Percentiles rank a stretch among this genome's conserved stretches.
phyloP scores from a whole-genome alignment of 306 rosid species.

The Myrica gale region DNA sequence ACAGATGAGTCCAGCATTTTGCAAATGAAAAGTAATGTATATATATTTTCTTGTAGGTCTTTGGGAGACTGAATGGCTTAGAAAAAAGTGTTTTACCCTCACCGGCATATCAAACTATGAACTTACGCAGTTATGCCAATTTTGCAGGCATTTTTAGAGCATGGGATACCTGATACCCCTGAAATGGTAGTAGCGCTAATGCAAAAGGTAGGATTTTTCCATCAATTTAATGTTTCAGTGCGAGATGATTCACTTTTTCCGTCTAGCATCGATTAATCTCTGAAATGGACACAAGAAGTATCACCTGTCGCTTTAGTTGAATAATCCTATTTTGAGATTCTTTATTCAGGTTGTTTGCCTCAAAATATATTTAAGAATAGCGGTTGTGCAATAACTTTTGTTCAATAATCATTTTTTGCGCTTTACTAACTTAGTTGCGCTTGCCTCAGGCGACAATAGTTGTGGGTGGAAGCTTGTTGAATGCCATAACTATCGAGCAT shows the following conservation, averaged over 20 bases:
- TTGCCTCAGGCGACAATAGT: constrained; percentile 69
- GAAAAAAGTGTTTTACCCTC: not conserved
- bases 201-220: constrained; percentile 70
- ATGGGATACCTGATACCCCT: constrained; percentile 85
- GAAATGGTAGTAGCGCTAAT: constrained; percentile 86
- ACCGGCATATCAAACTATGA: not conserved
- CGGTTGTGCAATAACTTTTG: not conserved
- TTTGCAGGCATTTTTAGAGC: constrained; percentile 76
- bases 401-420: constrained; percentile 11
- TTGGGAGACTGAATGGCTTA: not conserved
- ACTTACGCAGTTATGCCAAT: constrained; percentile 22
- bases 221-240: constrained; percentile 14
- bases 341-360: not conserved
- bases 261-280: not conserved
- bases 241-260: not conserved
- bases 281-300: not conserved
- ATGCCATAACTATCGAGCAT: constrained; percentile 91
- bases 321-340: not conserved
- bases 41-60: not conserved
- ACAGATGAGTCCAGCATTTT: constrained; percentile 4
- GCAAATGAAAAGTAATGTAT: not conserved
- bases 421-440: constrained; percentile 19
- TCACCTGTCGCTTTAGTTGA: not conserved
- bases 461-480: constrained; percentile 80
- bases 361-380: not conserved